Evolutionary conservation across 2,329 filamentous ascomycete species (phyloP), one percentile per base, ranked within the genome.

Genomic region (Trichophyton verrucosum): DNA sequence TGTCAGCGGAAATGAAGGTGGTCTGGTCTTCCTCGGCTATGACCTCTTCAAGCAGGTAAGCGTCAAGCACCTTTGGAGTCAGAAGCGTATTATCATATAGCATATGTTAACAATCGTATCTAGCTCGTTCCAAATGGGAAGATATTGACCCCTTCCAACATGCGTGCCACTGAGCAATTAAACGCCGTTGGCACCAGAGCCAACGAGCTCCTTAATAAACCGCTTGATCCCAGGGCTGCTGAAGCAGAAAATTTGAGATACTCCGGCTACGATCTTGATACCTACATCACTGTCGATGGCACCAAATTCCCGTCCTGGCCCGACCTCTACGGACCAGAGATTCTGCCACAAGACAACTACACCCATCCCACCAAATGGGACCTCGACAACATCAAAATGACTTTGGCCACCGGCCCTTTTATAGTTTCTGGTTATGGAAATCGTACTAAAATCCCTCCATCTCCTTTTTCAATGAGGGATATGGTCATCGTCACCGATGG

Each of bases 1-100:
- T 64, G 67, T 88, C 5, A 78, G 81, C 3, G 77, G 75, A 1
- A 89, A 88, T 64, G 75, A 74, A 0, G 86, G 85, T 44, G 85
- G 86, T 1, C 70, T 71, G 47, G 68, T 82, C 11, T 65, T 73
- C 7, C 74, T 77, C 4, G 79, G 77, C 1, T 76, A 75, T 51
- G 77, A 80, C 47, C 65, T 79, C 0, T 85, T 85, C 68, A 76
- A 76, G 33, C 78, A 82, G 63, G 63, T 65, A 55, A 56, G 61
- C 57, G 24, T 6, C 24, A 27, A 27, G 1, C 24, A 9, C 33
- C 9, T 7, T 36, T 36, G 33, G 33, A 36, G 11, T 36, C 2
- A 11, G 33, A 36, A 11, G 33, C 9, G 33, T 11, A 36, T 36
- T 36, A 3, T 36, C 11, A 11, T 36, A 36, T 36, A 11, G 11